A percentile compares a stretch with the other conserved stretches of the same genome.
Conservation (phyloP, 768 basidiomycete species). For the Mycena crocata region DNA sequence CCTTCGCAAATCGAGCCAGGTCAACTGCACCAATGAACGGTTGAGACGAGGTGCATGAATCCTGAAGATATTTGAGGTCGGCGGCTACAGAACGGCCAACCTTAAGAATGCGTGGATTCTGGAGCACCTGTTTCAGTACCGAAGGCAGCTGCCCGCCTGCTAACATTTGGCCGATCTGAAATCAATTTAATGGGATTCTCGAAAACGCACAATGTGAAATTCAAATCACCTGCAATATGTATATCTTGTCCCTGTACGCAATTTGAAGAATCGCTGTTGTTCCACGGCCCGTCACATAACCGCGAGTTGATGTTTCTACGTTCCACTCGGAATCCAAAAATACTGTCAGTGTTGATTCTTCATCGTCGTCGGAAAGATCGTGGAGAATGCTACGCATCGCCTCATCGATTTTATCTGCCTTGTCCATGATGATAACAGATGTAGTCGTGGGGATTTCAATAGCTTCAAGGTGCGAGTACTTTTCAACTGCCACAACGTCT, state of each 20-base stretch:
- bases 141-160: not conserved
- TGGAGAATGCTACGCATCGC: not conserved
- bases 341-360: not conserved
- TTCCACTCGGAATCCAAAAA: conserved; percentile 5
- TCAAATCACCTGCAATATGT: not conserved
- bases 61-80: not conserved
- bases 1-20: not conserved
- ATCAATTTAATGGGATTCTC: too few relatives aligned
- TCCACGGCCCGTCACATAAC: conserved; percentile 6
- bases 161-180: conserved; percentile 7
- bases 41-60: not conserved
- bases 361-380: not conserved
- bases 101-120: not conserved
- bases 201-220: not conserved
- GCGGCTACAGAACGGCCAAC: not conserved
- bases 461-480: conserved; percentile 33
- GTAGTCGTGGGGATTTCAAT: not conserved
- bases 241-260: not conserved
- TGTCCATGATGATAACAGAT: not conserved
- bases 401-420: not conserved
- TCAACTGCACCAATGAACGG: conserved; percentile 1
- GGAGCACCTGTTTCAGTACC: not conserved
- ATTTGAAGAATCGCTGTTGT: not conserved
- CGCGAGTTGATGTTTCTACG: not conserved
- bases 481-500: conserved; percentile 38